Conservation (phyloP, 1,139 yeast species). For the Maudiozyma humilis region DNA sequence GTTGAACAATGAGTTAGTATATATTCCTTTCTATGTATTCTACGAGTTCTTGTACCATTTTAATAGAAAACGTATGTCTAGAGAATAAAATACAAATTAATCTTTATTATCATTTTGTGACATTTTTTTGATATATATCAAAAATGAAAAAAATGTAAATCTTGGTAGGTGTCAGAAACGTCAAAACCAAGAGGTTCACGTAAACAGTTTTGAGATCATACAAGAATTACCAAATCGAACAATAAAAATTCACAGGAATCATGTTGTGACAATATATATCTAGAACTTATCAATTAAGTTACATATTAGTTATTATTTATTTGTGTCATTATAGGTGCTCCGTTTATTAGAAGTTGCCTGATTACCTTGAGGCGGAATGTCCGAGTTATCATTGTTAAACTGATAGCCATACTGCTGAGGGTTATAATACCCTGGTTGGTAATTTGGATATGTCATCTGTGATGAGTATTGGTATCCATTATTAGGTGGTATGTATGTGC, state of each 20-base stretch:
- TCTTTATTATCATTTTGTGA: background rate
- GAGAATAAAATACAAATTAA: background rate
- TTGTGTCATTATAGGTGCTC: background rate
- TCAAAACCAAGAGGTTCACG: background rate
- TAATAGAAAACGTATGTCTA: background rate
- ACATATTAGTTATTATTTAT: no score
- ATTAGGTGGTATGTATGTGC: background rate
- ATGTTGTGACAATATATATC: no score
- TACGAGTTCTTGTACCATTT: no score
- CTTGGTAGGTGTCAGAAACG: background rate
- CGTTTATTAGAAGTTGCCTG: background rate
- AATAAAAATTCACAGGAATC: no score
- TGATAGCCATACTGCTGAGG: background rate
- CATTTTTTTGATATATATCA: background rate
- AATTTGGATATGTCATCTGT: background rate
- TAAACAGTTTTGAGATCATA: background rate
- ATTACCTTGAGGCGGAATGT: no score
- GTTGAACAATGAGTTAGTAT: no score
- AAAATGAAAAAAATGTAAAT: background rate
- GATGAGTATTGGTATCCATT: background rate
- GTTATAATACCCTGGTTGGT: background rate
- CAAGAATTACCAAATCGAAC: no score
- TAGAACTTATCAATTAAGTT: no score
- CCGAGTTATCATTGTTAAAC: background rate
- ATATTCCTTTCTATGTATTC: no score